Conservation (phyloP, 2,329 filamentous ascomycete species). For the Aspergillus eucalypticola region DNA sequence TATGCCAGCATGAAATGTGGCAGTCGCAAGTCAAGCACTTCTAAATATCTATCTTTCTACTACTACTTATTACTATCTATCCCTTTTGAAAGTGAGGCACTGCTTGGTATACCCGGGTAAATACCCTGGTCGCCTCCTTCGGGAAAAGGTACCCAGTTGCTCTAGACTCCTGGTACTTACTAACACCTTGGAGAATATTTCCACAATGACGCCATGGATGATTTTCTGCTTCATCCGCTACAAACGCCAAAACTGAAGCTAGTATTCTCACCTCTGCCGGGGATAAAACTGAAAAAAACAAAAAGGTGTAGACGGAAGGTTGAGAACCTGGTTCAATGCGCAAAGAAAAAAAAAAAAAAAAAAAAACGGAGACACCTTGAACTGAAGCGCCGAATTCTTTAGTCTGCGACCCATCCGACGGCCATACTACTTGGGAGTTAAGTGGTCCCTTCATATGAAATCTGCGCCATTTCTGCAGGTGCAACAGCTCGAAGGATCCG, state of each 20-base stretch:
- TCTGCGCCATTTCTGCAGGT: slow-evolving; percentile 28
- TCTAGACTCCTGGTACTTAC: not conserved
- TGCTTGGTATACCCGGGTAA: not conserved
- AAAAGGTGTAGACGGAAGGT: not conserved
- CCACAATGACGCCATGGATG: slow-evolving; percentile 3
- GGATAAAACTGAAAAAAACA: not conserved
- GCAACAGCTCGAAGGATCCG: slow-evolving; percentile 16
- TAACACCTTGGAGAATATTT: slow-evolving; percentile 7
- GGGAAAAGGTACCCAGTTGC: not conserved
- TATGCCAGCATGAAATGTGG: not conserved
- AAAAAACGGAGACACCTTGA: not conserved
- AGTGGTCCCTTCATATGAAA: slow-evolving; percentile 12
- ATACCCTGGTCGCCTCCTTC: not conserved
- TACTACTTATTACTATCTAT: too few relatives aligned
- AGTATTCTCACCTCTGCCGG: not conserved
- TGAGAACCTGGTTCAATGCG: not conserved
- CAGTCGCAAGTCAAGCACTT: not conserved
- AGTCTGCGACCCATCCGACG: not conserved
- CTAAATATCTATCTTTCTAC: not conserved
- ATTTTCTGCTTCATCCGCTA: not conserved
- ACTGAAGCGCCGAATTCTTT: not conserved
- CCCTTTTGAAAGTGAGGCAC: not conserved
- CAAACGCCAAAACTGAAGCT: not conserved
- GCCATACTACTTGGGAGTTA: not conserved
- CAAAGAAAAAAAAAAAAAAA: too few relatives aligned